Conservation (phyloP, 495 filamentous ascomycete genomes). For the Staphylotrichum tortipilum region DNA sequence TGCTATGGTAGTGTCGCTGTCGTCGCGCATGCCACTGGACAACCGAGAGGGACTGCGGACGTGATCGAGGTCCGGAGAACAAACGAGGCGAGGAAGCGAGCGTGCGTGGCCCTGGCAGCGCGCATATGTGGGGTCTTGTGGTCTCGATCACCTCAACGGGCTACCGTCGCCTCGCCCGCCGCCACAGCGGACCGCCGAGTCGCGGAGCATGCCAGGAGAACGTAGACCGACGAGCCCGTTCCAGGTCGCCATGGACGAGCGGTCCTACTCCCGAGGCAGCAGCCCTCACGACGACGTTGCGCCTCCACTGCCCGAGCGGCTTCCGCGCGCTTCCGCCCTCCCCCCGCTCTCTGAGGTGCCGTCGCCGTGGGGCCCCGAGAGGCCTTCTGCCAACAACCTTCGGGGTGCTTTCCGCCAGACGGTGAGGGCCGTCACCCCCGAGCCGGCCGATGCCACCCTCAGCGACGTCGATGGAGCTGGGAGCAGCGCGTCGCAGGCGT, state of each 20-base stretch:
- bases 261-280: conserved; percentile 2
- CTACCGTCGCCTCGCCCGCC: neutral
- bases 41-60: conserved; percentile 1
- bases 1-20: conserved; percentile 4
- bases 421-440: conserved; percentile 48
- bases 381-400: conserved; percentile 17
- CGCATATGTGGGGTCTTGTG: conserved; percentile 1
- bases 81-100: neutral
- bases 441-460: conserved; percentile 30
- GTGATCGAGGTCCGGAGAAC: neutral
- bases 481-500: conserved; percentile 18
- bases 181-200: neutral
- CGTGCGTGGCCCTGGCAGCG: neutral
- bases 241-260: conserved; percentile 22
- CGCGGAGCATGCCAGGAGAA: conserved; percentile 8
- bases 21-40: neutral
- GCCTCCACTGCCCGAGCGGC: conserved; percentile 18
- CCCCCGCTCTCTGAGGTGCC: conserved; percentile 20
- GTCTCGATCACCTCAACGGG: neutral
- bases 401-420: conserved; percentile 27
- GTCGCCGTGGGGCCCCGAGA: conserved; percentile 15
- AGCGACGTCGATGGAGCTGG: conserved; percentile 16
- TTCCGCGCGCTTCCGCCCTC: conserved; percentile 10
- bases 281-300: conserved; percentile 2
- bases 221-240: conserved; percentile 14